Evolutionary conservation across 176 grass and related monocot genomes (phyloP), one percentile per base, ranked within the genome.

Genomic region (Aegilops umbellulata): DNA sequence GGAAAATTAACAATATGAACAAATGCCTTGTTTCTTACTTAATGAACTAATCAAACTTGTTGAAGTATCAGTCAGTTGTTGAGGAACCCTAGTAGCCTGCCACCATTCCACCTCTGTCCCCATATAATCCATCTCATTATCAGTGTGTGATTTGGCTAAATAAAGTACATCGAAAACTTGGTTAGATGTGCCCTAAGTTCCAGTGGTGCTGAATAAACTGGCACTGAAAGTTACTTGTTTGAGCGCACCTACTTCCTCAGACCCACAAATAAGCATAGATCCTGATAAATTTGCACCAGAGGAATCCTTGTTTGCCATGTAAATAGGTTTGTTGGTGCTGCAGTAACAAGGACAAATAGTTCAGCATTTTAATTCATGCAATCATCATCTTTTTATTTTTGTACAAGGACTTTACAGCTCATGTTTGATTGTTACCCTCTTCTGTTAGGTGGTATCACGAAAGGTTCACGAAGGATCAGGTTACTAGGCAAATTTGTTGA

Each of bases 401-500:
- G 14, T 16, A 49, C 46, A 5, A 16, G 14, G 14, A 49, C 46
- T 15, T 49, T 16, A 6, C 47, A 51, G 47, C 15, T 17, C 47
- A 16, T 51, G 47, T 51, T 51, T 51, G 15, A 79, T 88, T 15
- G 88, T 65, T 85, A n/a, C 11, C 47, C 11, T 87, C 66, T 81
- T 88, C 68, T 85, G 4, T 80, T 78, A 98, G 96, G 91, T 92
- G 91, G 93, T 38, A 93, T 98, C 78, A 87, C 89, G 25, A 98
- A 94, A 86, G 96, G 96, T 87, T 95, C 96, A 66, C 92, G 96
- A 89, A 87, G 90, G 84, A 94, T 95, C 30, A 92, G 96, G 63
- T 83, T 98, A 83, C 60, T 98, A 80, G 91, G 90, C 77, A 98
- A 98, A 87, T 98, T 98, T 91, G 91, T 98, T 60, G 96, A 98